Conservation (phyloP, 208 protist genomes). For the Naegleria gruberi region DNA sequence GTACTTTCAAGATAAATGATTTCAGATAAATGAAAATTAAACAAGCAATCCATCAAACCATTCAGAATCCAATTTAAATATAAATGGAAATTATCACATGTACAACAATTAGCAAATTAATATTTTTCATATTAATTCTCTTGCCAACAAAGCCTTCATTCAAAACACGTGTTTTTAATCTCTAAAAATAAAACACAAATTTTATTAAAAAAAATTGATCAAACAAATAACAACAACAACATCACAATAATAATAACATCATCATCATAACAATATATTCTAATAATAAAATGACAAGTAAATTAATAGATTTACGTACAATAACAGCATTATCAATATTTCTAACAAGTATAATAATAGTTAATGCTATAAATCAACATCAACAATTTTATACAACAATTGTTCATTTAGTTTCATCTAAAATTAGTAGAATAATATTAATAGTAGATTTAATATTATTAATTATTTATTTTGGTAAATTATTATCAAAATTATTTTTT, state of each 20-base stretch:
- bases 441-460: conserved; percentile 1
- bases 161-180: no score
- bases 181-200: no score
- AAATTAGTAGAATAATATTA: background rate
- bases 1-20: no score
- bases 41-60: no score
- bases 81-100: no score
- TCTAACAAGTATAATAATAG: background rate
- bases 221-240: no score
- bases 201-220: no score
- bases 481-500: conserved; percentile 1
- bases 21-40: no score
- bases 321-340: background rate
- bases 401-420: background rate
- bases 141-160: no score
- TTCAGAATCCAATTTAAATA: no score
- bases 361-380: background rate
- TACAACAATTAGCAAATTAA: no score
- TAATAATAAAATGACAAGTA: background rate
- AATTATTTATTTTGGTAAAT: background rate
- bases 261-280: background rate
- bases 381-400: conserved; percentile 12
- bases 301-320: background rate
- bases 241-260: background rate
- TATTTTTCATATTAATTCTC: no score